phyloP scores from a whole-genome alignment of 306 rosid genomes.

The Citrullus amarus region DNA sequence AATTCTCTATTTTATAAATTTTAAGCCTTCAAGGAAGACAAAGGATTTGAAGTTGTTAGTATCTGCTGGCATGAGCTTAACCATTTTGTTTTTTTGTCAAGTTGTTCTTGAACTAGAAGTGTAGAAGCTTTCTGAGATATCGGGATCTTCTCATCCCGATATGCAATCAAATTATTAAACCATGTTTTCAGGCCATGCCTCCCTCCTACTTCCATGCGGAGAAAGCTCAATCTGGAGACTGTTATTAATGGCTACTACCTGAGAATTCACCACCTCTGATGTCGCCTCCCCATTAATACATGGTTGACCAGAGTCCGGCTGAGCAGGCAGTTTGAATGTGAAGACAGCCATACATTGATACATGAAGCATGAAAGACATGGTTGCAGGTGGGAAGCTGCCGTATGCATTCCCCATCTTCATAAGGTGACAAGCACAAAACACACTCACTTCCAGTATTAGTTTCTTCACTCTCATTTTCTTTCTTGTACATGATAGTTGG shows the following conservation, averaged over 20 bases:
- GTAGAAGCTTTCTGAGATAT: neutral
- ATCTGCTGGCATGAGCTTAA: neutral
- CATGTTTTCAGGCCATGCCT: neutral
- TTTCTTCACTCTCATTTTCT: conserved; percentile 2
- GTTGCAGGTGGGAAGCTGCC: conserved; percentile 16
- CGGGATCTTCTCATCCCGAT: neutral
- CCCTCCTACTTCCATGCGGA: neutral
- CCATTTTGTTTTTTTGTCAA: neutral
- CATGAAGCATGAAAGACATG: conserved; percentile 18
- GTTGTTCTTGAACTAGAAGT: neutral
- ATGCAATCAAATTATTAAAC: neutral
- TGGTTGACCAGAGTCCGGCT: neutral
- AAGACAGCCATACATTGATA: conserved; percentile 12
- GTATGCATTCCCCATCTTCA: conserved; percentile 10
- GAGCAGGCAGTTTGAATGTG: conserved; percentile 14
- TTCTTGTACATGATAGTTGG: conserved; percentile 5
- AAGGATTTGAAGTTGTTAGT: neutral
- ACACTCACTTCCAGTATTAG: neutral
- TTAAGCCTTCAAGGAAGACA: neutral
- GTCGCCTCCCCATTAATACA: neutral
- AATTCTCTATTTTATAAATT: neutral
- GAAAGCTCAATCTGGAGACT: neutral
- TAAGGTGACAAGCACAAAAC: conserved; percentile 14
- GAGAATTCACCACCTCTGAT: neutral
- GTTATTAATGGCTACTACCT: neutral